Evolutionary conservation across 306 rosid genomes (phyloP).

Genomic region (Sphenostylis stenocarpa): DNA sequence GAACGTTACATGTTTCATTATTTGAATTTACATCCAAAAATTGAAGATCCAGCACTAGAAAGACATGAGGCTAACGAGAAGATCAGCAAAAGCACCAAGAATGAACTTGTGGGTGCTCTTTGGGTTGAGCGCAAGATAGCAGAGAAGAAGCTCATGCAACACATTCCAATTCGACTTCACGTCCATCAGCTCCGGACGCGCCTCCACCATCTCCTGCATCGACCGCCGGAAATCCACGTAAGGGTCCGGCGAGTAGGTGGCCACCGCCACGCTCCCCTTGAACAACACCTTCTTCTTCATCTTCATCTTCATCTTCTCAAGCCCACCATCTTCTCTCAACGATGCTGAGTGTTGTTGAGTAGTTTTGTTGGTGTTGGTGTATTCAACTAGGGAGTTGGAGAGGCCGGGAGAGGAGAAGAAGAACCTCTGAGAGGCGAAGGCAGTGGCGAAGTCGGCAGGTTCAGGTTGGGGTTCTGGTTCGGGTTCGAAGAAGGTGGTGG

Average conservation of each 20-base stretch:
- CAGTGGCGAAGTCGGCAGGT: conserved; percentile 59
- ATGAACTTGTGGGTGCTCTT: conserved; percentile 79
- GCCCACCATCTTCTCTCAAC: not conserved
- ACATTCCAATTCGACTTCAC: conserved; percentile 68
- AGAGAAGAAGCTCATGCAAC: conserved; percentile 77
- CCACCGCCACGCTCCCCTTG: conserved; percentile 68
- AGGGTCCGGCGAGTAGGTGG: conserved; percentile 82
- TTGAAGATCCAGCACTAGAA: conserved; percentile 17
- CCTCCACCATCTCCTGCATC: conserved; percentile 97
- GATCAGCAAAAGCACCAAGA: conserved; percentile 77
- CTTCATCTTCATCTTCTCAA: not conserved
- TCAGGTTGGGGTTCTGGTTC: conserved; percentile 13
- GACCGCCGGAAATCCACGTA: conserved; percentile 79
- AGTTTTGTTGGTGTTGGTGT: not conserved
- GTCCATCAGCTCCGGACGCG: conserved; percentile 58
- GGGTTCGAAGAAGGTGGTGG: not conserved
- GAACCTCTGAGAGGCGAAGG: conserved; percentile 83
- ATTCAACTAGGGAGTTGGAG: conserved; percentile 77
- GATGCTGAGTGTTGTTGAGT: not conserved
- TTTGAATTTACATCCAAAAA: conserved; percentile 5
- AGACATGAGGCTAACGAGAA: conserved; percentile 57
- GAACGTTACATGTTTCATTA: conserved; percentile 30
- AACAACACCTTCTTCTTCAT: conserved; percentile 31
- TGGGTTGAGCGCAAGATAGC: conserved; percentile 84
- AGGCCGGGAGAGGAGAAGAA: conserved; percentile 89